These are phyloP conservation scores for Rhizoclosmatium sp. DNA, from an alignment of 192 early-diverging fungal genomes.

Conservation along the genomic window DNA sequence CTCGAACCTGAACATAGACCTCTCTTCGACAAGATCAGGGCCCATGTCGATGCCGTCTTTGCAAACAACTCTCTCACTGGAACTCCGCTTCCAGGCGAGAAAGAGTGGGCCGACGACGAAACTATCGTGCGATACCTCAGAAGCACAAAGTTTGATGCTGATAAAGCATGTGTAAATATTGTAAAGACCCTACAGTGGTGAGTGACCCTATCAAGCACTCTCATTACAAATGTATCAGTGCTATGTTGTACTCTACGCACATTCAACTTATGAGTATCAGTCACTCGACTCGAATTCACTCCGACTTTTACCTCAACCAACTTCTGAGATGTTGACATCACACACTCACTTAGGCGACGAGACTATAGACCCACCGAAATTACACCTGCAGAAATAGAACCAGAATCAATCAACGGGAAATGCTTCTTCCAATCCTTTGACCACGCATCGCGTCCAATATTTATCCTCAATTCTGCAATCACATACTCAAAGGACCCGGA, in stretches of 20 bases:
- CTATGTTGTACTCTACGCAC: too few relatives aligned
- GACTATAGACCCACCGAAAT: slow-evolving; percentile 74
- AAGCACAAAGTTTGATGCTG: slow-evolving; percentile 69
- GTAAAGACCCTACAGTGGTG: slow-evolving; percentile 24
- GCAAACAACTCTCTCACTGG: not conserved
- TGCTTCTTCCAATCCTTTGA: slow-evolving; percentile 85
- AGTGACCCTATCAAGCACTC: slow-evolving; percentile 32
- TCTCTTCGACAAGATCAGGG: not conserved
- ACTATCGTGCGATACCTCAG: slow-evolving; percentile 58
- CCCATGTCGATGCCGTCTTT: not conserved
- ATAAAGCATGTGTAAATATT: not conserved
- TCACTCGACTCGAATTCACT: not conserved
- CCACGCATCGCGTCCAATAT: slow-evolving; percentile 72
- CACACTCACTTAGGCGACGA: slow-evolving; percentile 38
- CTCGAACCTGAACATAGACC: too few relatives aligned
- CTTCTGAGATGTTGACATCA: slow-evolving; percentile 34
- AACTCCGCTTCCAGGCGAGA: slow-evolving; percentile 33
- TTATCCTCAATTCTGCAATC: slow-evolving; percentile 52
- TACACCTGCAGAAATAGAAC: slow-evolving; percentile 73
- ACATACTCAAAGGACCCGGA: slow-evolving; percentile 77
- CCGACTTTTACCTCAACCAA: not conserved
- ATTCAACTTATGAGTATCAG: too few relatives aligned
- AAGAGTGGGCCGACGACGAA: slow-evolving; percentile 41
- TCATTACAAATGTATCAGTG: too few relatives aligned
- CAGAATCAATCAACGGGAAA: slow-evolving; percentile 83